Conservation (phyloP, 1,139 yeast species). For the Martiniozyma asiatica region DNA sequence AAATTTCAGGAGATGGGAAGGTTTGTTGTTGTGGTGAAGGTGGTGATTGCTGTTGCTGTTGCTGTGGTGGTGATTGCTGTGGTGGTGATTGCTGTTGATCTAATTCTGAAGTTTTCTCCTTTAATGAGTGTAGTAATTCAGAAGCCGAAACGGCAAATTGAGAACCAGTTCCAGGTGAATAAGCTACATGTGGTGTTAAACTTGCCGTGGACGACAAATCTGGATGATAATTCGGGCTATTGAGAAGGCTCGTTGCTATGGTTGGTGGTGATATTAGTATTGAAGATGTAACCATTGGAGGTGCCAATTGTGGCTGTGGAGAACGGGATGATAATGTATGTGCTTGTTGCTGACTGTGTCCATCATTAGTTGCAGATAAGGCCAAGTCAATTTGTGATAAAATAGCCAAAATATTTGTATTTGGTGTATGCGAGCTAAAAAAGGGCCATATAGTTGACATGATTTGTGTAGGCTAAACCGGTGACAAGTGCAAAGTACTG, state of each 20-base stretch:
- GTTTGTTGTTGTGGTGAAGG: neutral
- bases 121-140: conserved; percentile 22
- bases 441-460: conserved; percentile 27
- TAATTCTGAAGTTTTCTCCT: no score
- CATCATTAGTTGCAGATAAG: neutral
- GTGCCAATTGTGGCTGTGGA: neutral
- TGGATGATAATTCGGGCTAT: conserved; percentile 1
- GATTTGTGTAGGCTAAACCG: no score
- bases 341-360: conserved; percentile 1
- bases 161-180: conserved; percentile 14
- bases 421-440: conserved; percentile 23
- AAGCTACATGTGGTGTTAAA: conserved; percentile 12
- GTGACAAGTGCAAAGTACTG: no score
- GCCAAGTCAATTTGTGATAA: conserved; percentile 8
- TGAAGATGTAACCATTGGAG: conserved; percentile 4
- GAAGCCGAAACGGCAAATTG: conserved; percentile 21
- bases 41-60: neutral
- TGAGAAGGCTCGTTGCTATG: conserved; percentile 4
- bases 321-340: conserved; percentile 2
- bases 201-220: conserved; percentile 8
- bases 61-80: no score
- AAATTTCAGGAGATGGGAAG: no score
- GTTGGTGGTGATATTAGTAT: conserved; percentile 4
- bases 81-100: no score
- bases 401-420: conserved; percentile 23